Base-by-base conservation (phyloP, 129 eudicot genomes). In the Calendula officinalis region DNA sequence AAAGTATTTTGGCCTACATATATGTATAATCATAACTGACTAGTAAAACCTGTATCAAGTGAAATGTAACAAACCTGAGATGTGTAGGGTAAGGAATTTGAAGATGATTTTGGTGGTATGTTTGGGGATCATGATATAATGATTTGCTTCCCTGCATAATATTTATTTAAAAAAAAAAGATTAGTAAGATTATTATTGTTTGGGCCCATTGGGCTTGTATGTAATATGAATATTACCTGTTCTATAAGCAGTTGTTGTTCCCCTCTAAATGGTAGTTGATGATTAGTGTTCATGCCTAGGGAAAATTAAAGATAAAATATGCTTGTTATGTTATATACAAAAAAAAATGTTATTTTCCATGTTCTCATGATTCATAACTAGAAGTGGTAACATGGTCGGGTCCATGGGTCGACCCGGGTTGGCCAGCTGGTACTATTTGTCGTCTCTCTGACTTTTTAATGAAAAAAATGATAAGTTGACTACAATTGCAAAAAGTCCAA, bases 111-210 rank as follows among this genome's bases (percentile, higher is more conserved):
- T 57, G 81, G 40, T 74, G 81, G 55, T 70, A 62, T 42, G 77
- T 68, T 39, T 74, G 64, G 35, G 75, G 72, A 70, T 80, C 78
- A 40, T 63, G 58, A 80, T 58, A 64, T 58, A 32, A 68, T 60
- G 77, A 57, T 56, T 69, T 71, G 67, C 64, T 66, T 37, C 70
- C 86, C 89, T 86, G 83, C 74, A 82, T 45, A 58, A n/a, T n/a
- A n/a, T n/a, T n/a, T n/a, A n/a, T n/a, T n/a, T n/a, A n/a, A n/a
- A n/a, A 5, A 38, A 32, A 59, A 39, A 77, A 30, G 49, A 74
- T 64, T 7, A n/a, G 40, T 38, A 60, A 4, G 61, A 14, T 40
- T 39, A 8, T 52, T 38, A 30, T 9, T 62, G 47, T 4, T 10
- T 11, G 60, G 40, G 32, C 13, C 27, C 53, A 5, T 13, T 13